Evolutionary conservation across 495 filamentous ascomycete genomes (phyloP).

Genomic region (Penicillium cataractarum): DNA sequence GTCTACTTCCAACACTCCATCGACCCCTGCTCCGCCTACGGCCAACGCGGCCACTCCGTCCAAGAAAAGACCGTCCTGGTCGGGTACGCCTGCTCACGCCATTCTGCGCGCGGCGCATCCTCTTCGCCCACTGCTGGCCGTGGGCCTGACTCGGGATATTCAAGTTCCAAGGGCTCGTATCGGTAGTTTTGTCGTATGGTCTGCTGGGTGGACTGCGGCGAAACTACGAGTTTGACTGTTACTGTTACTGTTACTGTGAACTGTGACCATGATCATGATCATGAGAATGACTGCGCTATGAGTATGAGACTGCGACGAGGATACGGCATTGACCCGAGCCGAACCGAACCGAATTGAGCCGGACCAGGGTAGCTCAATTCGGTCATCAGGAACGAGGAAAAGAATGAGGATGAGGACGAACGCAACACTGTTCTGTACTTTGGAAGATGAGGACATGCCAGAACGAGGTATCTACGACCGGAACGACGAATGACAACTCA

Average conservation of each 20-base stretch:
- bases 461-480: not conserved
- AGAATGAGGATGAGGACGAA: not conserved
- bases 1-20: constrained; percentile 79
- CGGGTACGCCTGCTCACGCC: constrained; percentile 72
- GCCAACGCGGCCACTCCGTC: constrained; percentile 69
- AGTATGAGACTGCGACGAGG: no score
- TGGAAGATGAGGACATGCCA: not conserved
- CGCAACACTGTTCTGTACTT: not conserved
- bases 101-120: constrained; percentile 47
- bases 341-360: not conserved
- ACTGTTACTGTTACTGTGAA: not conserved
- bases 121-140: constrained; percentile 28
- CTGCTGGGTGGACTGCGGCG: constrained; percentile 1
- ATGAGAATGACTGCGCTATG: not conserved
- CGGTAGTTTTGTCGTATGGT: constrained; percentile 7
- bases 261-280: not conserved
- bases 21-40: constrained; percentile 72
- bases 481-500: not conserved
- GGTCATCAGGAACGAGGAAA: not conserved
- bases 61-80: constrained; percentile 78
- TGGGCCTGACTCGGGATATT: constrained; percentile 59
- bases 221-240: not conserved
- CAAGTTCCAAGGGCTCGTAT: constrained; percentile 41
- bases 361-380: not conserved
- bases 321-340: not conserved